Evolutionary conservation across 2,329 filamentous ascomycete genomes (phyloP), one percentile per base, ranked within the genome.

Genomic region (Xylaria sp.): DNA sequence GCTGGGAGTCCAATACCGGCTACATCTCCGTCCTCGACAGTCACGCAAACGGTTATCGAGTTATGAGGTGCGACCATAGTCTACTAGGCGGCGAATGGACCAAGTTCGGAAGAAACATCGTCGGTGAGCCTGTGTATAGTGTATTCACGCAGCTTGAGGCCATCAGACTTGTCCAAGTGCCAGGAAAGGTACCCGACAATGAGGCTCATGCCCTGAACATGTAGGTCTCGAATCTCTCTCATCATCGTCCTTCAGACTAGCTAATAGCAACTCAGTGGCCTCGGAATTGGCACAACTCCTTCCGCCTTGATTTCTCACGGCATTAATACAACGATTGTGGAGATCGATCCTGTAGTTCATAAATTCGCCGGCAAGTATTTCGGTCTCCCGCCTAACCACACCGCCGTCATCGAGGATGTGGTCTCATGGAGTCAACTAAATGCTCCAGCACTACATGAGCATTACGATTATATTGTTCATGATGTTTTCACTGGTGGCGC

Each of bases 401-500:
- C 88, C 0, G 86, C 91, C n/a, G 87, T 93, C 61, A 90, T 98
- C 70, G 88, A 90, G 59, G 93, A 99, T 75, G 96, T 96, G 0
- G 89, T 94, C 2, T 81, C 82, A n/a, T 97, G 90, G 79, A 86
- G 89, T 19, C 79, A 83, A 54, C 76, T 81, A 61, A 77, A 85
- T 56, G 82, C 82, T 63, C 76, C 80, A 59, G 73, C 81, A 32
- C 74, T 82, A 65, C 78, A 80, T 7, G 79, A 83, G 55, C 84
- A 84, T 32, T 99, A 92, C 79, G 91, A 98, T 81, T 98, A 97
- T 82, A 96, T 99, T 76, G 86, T 99, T 62, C 96, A 99, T 79
- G 96, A 99, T 74, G 96, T 99, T 27, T 99, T 99, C 79, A 99
- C 96, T 0, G 96, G 96, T 27, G 96, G 96, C 61, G 94, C 94